phyloP scores from a whole-genome alignment of 495 filamentous ascomycete species.

The Cairneyella variabilis region DNA sequence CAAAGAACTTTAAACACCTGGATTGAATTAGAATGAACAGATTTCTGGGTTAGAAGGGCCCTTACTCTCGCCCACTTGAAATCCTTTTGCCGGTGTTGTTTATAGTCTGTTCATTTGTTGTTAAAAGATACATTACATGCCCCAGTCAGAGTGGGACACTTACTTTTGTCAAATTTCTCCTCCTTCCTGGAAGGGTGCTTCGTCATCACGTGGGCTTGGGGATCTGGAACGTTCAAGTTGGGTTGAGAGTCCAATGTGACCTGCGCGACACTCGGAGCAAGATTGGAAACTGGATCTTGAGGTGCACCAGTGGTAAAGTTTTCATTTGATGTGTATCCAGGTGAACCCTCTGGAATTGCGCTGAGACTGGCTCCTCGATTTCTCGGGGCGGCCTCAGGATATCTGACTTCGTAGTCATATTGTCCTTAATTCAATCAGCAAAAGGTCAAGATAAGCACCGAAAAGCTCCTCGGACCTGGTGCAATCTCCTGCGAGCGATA shows the following conservation, averaged over 20 bases:
- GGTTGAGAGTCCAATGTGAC: background rate
- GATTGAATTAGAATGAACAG: background rate
- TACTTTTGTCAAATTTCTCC: conserved; percentile 1
- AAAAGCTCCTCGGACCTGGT: no score
- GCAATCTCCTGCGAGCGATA: no score
- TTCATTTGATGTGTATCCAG: background rate
- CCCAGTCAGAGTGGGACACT: no score
- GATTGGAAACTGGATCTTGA: background rate
- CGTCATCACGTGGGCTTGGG: background rate
- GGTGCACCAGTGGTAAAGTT: background rate
- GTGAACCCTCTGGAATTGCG: background rate
- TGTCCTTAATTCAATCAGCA: no score
- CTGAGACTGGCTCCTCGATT: no score
- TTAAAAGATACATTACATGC: no score
- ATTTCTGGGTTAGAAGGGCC: no score
- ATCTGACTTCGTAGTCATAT: no score
- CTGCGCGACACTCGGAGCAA: background rate
- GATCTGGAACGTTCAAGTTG: background rate
- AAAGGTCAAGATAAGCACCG: no score
- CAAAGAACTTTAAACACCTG: conserved; percentile 5
- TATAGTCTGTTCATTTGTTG: conserved; percentile 7
- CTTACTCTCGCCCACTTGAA: conserved; percentile 6
- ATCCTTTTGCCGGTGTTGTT: background rate
- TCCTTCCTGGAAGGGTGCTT: background rate
- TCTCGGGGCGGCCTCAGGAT: no score